phyloP scores from a whole-genome alignment of 2,329 filamentous ascomycete genomes.

The Cordyceps militaris region DNA sequence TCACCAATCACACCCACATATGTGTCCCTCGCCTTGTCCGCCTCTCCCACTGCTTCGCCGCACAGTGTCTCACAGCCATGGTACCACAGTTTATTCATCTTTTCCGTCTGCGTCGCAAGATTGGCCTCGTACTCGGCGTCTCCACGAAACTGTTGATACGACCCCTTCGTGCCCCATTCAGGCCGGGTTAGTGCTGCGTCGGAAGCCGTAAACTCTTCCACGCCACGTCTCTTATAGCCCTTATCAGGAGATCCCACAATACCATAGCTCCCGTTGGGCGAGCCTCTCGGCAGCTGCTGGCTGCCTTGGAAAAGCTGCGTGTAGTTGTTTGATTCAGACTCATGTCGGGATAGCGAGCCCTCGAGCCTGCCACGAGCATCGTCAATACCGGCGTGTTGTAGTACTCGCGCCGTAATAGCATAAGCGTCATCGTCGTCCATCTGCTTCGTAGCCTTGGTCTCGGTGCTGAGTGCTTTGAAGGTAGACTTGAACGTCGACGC shows the following conservation, averaged over 20 bases:
- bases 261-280: not conserved
- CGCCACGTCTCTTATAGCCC: not conserved
- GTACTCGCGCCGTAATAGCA: conserved; percentile 18
- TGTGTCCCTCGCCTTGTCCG: conserved; percentile 25
- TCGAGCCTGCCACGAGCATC: conserved; percentile 10
- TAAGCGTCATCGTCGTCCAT: conserved; percentile 20
- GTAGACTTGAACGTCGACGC: conserved; percentile 36
- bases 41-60: conserved; percentile 25
- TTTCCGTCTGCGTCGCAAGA: conserved; percentile 2
- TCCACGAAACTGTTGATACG: not conserved
- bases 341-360: conserved; percentile 8
- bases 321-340: conserved; percentile 11
- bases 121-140: not conserved
- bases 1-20: conserved; percentile 32
- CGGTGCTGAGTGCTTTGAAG: conserved; percentile 27
- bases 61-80: conserved; percentile 29
- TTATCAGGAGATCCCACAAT: conserved; percentile 1
- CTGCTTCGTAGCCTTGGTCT: conserved; percentile 18
- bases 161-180: not conserved
- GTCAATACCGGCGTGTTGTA: conserved; percentile 20
- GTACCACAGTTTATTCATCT: conserved; percentile 28
- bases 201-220: not conserved
- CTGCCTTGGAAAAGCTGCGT: conserved; percentile 10
- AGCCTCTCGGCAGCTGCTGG: not conserved
- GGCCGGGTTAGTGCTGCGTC: not conserved